phyloP scores from a whole-genome alignment of 2,329 filamentous ascomycete genomes.

The Lithohypha guttulata region DNA sequence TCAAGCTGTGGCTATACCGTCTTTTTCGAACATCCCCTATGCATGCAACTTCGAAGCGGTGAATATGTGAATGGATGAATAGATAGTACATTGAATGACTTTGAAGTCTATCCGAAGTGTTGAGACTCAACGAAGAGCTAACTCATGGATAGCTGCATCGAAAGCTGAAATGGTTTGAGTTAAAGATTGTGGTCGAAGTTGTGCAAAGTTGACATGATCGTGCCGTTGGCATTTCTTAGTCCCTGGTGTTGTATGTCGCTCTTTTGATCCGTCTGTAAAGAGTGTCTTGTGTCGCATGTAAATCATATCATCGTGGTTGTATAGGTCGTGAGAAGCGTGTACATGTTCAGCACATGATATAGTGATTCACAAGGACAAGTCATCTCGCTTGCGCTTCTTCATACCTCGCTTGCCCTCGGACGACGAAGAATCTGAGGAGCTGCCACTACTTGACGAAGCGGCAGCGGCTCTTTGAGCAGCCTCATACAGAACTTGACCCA shows the following conservation, averaged over 20 bases:
- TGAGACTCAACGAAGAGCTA: background rate
- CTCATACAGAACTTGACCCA: constrained; percentile 73
- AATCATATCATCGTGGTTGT: constrained; percentile 12
- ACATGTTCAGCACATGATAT: constrained; percentile 1
- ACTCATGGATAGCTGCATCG: background rate
- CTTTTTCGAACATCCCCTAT: background rate
- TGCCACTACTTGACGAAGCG: constrained; percentile 38
- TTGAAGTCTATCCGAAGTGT: constrained; percentile 1
- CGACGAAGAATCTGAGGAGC: constrained; percentile 25
- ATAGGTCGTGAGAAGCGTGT: constrained; percentile 8
- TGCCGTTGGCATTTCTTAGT: constrained; percentile 6
- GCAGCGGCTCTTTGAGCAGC: constrained; percentile 63
- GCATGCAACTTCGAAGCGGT: background rate
- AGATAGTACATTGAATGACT: constrained; percentile 4
- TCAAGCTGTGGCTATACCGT: constrained; percentile 7
- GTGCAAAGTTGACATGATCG: constrained; percentile 1
- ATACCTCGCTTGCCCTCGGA: constrained; percentile 42
- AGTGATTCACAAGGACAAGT: constrained; percentile 26
- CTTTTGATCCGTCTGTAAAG: constrained; percentile 4
- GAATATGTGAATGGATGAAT: constrained; percentile 1
- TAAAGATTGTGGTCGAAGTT: constrained; percentile 5
- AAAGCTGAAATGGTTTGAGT: constrained; percentile 1
- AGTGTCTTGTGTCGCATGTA: constrained; percentile 19
- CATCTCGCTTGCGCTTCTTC: constrained; percentile 70
- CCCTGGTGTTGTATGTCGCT: constrained; percentile 6